Evolutionary conservation across 306 rosid genomes (phyloP).

Genomic region (Glycyrrhiza uralensis): DNA sequence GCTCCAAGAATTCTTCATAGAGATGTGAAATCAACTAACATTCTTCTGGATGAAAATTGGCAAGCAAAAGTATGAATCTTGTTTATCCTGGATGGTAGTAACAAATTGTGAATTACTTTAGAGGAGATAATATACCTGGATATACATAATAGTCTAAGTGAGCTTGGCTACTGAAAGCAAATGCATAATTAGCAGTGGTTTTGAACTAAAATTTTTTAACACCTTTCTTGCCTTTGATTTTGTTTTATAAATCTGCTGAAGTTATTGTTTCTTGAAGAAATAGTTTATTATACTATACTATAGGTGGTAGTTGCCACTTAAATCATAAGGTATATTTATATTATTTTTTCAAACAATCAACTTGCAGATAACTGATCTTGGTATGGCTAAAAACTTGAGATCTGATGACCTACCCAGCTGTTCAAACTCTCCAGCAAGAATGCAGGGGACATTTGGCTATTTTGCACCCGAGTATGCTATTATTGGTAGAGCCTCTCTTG

Average conservation of each 20-base stretch:
- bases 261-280: not conserved
- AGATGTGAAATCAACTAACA: conserved; percentile 96
- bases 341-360: conserved; percentile 11
- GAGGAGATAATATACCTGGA: not conserved
- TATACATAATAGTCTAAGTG: not conserved
- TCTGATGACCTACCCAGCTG: conserved; percentile 78
- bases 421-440: conserved; percentile 90
- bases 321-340: not conserved
- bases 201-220: not conserved
- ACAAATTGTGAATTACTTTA: not conserved
- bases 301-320: not conserved
- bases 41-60: conserved; percentile 90
- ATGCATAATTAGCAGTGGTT: not conserved
- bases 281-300: not conserved
- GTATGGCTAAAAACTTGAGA: conserved; percentile 83
- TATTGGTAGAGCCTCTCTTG: conserved; percentile 82
- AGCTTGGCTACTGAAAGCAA: not conserved
- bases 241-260: not conserved
- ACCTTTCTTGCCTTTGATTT: not conserved
- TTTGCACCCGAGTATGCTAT: conserved; percentile 98
- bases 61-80: conserved; percentile 71
- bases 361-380: conserved; percentile 95
- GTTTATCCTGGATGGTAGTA: conserved; percentile 10
- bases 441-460: conserved; percentile 98
- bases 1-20: conserved; percentile 95